phyloP scores from a whole-genome alignment of 805 yeast species.

The Scheffersomyces coipomensis region DNA sequence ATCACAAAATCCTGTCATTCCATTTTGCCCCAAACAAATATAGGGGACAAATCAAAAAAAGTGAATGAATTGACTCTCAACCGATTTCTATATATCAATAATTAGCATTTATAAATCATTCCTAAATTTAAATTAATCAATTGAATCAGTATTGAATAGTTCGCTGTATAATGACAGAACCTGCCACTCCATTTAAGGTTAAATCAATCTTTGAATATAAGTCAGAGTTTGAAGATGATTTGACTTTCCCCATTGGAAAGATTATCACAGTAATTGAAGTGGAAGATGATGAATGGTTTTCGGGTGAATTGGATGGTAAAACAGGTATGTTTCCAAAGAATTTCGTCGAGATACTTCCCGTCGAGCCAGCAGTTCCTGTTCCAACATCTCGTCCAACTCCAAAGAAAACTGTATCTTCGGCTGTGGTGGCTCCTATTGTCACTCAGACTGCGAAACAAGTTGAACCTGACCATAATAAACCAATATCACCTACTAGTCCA shows the following conservation, averaged over 20 bases:
- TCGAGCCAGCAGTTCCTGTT: constrained; percentile 8
- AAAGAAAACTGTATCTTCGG: constrained; percentile 1
- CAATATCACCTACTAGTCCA: background rate
- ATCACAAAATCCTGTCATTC: too few relatives aligned
- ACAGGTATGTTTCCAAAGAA: constrained; percentile 86
- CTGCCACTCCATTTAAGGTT: constrained; percentile 57
- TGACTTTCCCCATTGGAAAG: constrained; percentile 67
- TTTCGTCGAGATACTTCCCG: constrained; percentile 56
- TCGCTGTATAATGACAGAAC: constrained; percentile 9
- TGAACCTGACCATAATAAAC: background rate
- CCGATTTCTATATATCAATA: background rate
- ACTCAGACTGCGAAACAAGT: background rate
- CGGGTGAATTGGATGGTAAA: constrained; percentile 63
- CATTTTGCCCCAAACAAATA: too few relatives aligned
- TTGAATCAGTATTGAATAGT: background rate
- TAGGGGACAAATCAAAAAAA: too few relatives aligned
- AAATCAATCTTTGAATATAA: constrained; percentile 65
- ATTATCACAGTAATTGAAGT: constrained; percentile 69
- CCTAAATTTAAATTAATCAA: background rate
- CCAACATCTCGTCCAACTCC: constrained; percentile 4
- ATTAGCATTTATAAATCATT: background rate
- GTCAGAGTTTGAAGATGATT: constrained; percentile 73
- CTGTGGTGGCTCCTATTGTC: too few relatives aligned
- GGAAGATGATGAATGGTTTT: constrained; percentile 92
- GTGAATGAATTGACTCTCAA: too few relatives aligned